Evolutionary conservation across 768 basidiomycete species (phyloP).

Genomic region (Mycena alexandri): DNA sequence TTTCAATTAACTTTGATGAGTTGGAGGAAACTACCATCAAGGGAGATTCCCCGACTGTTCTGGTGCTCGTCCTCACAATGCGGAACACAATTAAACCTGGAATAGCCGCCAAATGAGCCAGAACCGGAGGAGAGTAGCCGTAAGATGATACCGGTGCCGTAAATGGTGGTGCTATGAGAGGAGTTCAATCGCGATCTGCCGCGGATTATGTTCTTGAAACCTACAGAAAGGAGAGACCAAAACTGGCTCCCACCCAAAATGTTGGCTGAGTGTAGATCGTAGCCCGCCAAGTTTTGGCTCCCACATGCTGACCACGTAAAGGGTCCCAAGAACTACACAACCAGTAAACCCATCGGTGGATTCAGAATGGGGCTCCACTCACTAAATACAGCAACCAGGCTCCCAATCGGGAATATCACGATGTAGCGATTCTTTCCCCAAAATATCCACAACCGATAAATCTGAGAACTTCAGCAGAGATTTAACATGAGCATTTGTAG

Average conservation of each 20-base stretch:
- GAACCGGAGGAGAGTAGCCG: slow-evolving; percentile 14
- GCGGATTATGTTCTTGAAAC: slow-evolving; percentile 17
- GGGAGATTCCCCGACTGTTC: slow-evolving; percentile 8
- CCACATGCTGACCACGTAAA: slow-evolving; percentile 16
- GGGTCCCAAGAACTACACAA: slow-evolving; percentile 17
- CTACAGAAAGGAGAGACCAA: slow-evolving; percentile 16
- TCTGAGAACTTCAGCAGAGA: slow-evolving; percentile 15
- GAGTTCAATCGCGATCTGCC: slow-evolving; percentile 14
- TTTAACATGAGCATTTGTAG: slow-evolving; percentile 6
- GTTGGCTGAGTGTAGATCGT: slow-evolving; percentile 11
- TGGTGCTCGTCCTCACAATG: slow-evolving; percentile 18
- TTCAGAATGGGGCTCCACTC: slow-evolving; percentile 6
- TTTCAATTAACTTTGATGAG: slow-evolving; percentile 11
- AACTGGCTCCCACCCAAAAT: slow-evolving; percentile 6
- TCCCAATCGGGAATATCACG: slow-evolving; percentile 19
- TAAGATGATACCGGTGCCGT: slow-evolving; percentile 23
- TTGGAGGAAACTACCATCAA: slow-evolving; percentile 17
- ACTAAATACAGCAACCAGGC: slow-evolving; percentile 12
- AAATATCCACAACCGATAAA: slow-evolving; percentile 24
- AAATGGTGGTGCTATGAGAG: slow-evolving; percentile 20
- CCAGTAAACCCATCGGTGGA: slow-evolving; percentile 15
- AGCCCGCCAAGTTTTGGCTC: slow-evolving; percentile 21
- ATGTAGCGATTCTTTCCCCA: slow-evolving; percentile 19
- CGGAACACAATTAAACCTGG: slow-evolving; percentile 19
- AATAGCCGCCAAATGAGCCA: slow-evolving; percentile 16